Evolutionary conservation across 2,329 filamentous ascomycete species (phyloP), one percentile per base, ranked within the genome.

Genomic region (Fusarium luffae): DNA sequence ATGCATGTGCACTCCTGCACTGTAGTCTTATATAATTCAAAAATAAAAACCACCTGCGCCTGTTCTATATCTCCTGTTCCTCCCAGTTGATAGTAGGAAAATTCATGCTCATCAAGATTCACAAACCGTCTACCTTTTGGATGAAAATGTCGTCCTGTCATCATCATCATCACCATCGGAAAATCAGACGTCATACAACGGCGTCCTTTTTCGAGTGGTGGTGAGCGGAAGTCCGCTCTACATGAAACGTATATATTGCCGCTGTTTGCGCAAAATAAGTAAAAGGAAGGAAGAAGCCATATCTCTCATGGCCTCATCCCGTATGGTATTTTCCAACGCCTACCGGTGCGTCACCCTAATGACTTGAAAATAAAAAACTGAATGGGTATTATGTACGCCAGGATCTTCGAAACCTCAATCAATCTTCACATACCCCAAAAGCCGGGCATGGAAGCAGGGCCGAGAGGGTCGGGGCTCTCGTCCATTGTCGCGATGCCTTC

Each of bases 371-470:
- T 52, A 70, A 75, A 71, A 76, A 75, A 70, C 70, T 72, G 54
- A 62, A 71, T 69, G 73, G 76, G 76, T 78, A 78, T 78, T 75
- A 66, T 68, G 69, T 76, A 71, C 76, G 75, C 73, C 73, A 71
- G 66, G 70, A 75, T 55, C 55, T 60, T 62, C 27, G 50, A 68
- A 49, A 72, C 64, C 63, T 68, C 59, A 30, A 51, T 60, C 66
- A 59, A 52, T 57, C 75, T 55, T 79, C 70, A 80, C 65, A 80
- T 71, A 51, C 80, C 79, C 79, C 79, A 81, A 55, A 77, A 76
- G 55, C 71, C 75, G 60, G 75, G 71, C 63, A 79, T 69, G 7
- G 78, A 73, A 48, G 73, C 70, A 23, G 78, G 69, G 12, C 74
- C 75, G 18, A 80, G 70, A 19, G 76, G 69, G 41, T 81, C 79